Conservation (phyloP, 164 flowering plant species). For the Liriodendron chinense region DNA sequence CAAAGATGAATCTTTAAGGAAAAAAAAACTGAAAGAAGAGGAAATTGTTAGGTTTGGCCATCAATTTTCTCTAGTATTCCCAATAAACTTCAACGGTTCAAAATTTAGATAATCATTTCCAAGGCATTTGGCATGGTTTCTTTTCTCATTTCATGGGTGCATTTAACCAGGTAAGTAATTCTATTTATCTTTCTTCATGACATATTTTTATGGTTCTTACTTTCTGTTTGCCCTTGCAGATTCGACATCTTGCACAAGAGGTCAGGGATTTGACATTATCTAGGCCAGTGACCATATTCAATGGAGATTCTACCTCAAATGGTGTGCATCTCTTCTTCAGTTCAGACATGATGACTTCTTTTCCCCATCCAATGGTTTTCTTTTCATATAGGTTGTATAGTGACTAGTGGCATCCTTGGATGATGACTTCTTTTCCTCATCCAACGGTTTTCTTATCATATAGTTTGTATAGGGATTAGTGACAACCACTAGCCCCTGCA, state of each 20-base stretch:
- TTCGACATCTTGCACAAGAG: conserved; percentile 76
- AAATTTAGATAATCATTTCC: background rate
- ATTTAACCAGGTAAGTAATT: background rate
- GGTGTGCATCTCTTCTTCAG: conserved; percentile 30
- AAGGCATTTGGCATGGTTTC: conserved; percentile 1
- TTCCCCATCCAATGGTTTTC: too few relatives aligned
- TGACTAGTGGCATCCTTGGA: too few relatives aligned
- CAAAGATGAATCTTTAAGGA: background rate
- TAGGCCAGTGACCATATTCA: conserved; percentile 60
- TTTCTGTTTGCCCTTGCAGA: conserved; percentile 31
- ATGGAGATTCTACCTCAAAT: conserved; percentile 50
- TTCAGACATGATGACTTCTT: too few relatives aligned
- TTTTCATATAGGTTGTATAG: too few relatives aligned
- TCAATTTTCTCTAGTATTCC: background rate
- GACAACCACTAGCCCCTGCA: too few relatives aligned
- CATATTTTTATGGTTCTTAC: background rate
- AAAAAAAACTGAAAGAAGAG: background rate
- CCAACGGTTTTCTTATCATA: too few relatives aligned
- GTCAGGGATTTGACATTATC: conserved; percentile 67
- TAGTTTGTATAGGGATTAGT: too few relatives aligned
- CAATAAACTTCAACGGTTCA: background rate
- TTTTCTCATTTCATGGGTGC: background rate
- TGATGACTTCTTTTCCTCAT: too few relatives aligned
- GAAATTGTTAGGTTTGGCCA: background rate
- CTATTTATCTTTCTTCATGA: background rate